Evolutionary conservation across 768 basidiomycete genomes (phyloP), one percentile per base, ranked within the genome.

Genomic region (Amanita brunnescens): DNA sequence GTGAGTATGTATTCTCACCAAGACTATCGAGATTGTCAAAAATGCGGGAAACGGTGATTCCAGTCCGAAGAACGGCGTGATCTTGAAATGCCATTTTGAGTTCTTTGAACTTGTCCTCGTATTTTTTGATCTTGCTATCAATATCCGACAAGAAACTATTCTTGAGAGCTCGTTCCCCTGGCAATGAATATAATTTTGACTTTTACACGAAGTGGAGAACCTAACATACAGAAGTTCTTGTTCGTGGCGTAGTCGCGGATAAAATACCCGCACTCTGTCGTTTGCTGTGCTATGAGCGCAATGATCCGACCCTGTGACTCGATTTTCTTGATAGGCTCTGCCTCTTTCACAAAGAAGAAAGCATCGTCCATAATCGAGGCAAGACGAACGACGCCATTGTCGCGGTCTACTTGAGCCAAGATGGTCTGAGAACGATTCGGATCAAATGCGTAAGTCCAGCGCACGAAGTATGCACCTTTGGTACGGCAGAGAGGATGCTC

Each of bases 221-320:
- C 29, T 34, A 26, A 24, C 41, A n/a, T 55, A 69, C 66, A 45
- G 54, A 59, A 57, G 24, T 67, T 69, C 16, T 66, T 64, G 47
- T 61, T 47, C 0, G 66, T 66, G 49, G 56, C 57, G 38, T 61
- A 67, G 48, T 67, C 67, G 8, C 59, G 67, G 42, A 67, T 54
- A 46, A 67, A 67, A 57, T 69, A 55, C 21, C 45, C 61, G n/a
- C 66, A 67, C 54, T 67, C 66, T 2, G 66, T 57, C 1, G 66
- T 67, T 41, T 67, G 66, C 5, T 57, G 54, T 3, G 67, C 38
- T 24, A 67, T 49, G 1, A 44, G 53, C 6, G 55, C 54, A 41
- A 67, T 62, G 16, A 54, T 63, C 26, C 46, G 49, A 38, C 67
- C 60, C 2, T 67, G 61, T 1, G 30, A n/a, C 12, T 57, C 55